Evolutionary conservation across 192 early-diverging fungal genomes (phyloP).

Genomic region (Endogone sp.): DNA sequence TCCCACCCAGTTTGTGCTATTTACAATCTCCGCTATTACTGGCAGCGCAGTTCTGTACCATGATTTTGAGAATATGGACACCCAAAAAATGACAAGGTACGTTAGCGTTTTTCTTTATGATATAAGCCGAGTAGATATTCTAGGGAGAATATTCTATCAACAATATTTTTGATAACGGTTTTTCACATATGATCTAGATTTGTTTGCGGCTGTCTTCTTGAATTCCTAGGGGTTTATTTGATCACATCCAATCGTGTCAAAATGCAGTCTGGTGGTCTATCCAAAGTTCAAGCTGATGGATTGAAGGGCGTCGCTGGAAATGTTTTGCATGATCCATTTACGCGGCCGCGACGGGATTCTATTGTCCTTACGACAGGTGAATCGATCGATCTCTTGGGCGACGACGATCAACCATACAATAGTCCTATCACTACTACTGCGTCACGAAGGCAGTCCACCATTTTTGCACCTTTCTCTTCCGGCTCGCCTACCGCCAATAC

Average conservation of each 20-base stretch:
- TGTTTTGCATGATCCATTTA: neutral
- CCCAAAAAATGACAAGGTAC: conserved; percentile 33
- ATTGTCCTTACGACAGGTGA: neutral
- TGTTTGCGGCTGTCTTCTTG: conserved; percentile 53
- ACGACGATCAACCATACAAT: neutral
- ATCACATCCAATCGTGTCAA: conserved; percentile 55
- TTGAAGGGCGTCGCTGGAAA: neutral
- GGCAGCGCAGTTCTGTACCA: conserved; percentile 64
- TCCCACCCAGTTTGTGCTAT: conserved; percentile 74
- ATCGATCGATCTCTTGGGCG: neutral
- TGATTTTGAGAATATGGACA: conserved; percentile 55
- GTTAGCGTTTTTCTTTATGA: no score
- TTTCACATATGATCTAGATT: conserved; percentile 24
- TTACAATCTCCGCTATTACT: conserved; percentile 65
- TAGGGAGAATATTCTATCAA: no score
- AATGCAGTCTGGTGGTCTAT: neutral
- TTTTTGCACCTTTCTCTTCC: neutral
- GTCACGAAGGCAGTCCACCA: neutral
- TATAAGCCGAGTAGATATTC: no score
- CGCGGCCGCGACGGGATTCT: neutral
- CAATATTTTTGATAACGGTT: no score
- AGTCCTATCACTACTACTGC: neutral
- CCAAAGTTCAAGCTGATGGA: neutral
- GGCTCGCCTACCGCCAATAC: neutral
- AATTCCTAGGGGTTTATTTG: conserved; percentile 65